A percentile compares a stretch with the other conserved stretches of the same genome.
Evolutionary conservation across 768 basidiomycete species (phyloP).

Genomic region (Collybiopsis luxurians): DNA sequence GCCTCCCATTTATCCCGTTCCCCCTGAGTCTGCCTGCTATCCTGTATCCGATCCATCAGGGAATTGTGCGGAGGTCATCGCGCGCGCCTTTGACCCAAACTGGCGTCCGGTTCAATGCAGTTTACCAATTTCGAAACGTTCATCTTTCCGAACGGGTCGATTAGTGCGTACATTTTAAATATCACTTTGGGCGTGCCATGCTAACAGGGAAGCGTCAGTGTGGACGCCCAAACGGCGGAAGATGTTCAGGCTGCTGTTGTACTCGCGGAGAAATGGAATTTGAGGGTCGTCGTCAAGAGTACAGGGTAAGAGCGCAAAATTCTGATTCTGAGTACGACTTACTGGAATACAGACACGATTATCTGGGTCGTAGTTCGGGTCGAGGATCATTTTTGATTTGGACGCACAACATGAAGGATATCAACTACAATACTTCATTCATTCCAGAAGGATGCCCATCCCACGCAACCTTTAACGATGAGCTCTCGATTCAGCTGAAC

Average conservation of each 20-base stretch:
- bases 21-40: slow-evolving; percentile 42
- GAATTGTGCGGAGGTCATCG: slow-evolving; percentile 32
- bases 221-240: slow-evolving; percentile 32
- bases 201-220: slow-evolving; percentile 37
- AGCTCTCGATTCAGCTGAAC: neutral
- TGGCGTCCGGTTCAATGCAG: slow-evolving; percentile 46
- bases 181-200: slow-evolving; percentile 37
- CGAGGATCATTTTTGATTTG: slow-evolving; percentile 29
- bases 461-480: slow-evolving; percentile 15
- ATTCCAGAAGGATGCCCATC: slow-evolving; percentile 28
- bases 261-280: slow-evolving; percentile 33
- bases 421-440: slow-evolving; percentile 26
- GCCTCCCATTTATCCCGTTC: slow-evolving; percentile 38
- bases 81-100: slow-evolving; percentile 26
- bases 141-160: slow-evolving; percentile 40
- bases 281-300: slow-evolving; percentile 35
- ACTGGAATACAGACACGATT: slow-evolving; percentile 24
- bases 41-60: slow-evolving; percentile 29
- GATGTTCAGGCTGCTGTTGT: slow-evolving; percentile 39
- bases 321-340: neutral
- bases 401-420: slow-evolving; percentile 32
- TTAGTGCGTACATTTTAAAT: slow-evolving; percentile 50
- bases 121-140: slow-evolving; percentile 28
- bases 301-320: slow-evolving; percentile 20
- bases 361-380: slow-evolving; percentile 27